Conservation (phyloP, 805 yeast genomes). For the Nakazawaea ambrosiae region DNA sequence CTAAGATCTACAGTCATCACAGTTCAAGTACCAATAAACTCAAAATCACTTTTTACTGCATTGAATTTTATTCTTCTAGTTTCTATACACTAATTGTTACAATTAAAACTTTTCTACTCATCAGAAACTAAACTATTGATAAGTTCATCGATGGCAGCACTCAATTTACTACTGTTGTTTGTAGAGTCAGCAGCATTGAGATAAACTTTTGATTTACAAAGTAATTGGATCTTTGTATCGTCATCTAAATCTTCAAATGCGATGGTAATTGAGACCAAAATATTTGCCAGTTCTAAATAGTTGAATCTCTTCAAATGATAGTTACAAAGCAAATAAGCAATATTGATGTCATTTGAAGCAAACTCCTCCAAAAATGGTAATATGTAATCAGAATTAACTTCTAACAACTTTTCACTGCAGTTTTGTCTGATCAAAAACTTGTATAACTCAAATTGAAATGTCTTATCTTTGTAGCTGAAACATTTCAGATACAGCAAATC, state of each 20-base stretch:
- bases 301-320: conserved; percentile 79
- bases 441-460: conserved; percentile 88
- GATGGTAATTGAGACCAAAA: conserved; percentile 27
- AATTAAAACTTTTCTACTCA: too few relatives aligned
- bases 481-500: conserved; percentile 71
- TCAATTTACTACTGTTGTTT: conserved; percentile 9
- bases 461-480: conserved; percentile 65
- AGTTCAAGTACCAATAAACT: too few relatives aligned
- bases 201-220: conserved; percentile 10
- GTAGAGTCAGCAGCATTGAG: conserved; percentile 11
- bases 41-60: too few relatives aligned
- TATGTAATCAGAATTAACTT: conserved; percentile 75
- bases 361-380: conserved; percentile 69
- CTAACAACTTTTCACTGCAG: conserved; percentile 67
- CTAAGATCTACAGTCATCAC: too few relatives aligned
- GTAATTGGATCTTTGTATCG: conserved; percentile 10
- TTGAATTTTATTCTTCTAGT: too few relatives aligned
- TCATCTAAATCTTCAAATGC: conserved; percentile 11
- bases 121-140: conserved; percentile 10
- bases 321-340: conserved; percentile 82
- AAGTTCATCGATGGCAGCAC: conserved; percentile 17
- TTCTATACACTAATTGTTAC: too few relatives aligned
- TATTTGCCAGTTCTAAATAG: conserved; percentile 78
- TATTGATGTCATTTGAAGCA: conserved; percentile 53
- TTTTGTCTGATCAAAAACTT: conserved; percentile 86